Evolutionary conservation across 2,329 filamentous ascomycete genomes (phyloP), one percentile per base, ranked within the genome.

Genomic region (Hypoxylon sp.): DNA sequence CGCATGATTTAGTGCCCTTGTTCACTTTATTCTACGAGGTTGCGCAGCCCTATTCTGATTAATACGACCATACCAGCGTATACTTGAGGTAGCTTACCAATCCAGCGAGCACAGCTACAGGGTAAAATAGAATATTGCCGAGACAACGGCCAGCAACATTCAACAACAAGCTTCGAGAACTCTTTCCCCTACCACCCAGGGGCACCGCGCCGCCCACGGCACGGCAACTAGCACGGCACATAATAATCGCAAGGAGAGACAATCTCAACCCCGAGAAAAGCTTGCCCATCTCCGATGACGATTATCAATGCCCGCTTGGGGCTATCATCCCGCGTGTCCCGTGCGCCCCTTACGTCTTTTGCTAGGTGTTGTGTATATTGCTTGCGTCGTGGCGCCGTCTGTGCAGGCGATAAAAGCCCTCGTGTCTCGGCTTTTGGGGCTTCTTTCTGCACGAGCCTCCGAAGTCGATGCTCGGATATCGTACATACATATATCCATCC

Each of bases 281-380:
- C 51, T 42, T 54, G 24, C 55, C 27, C n/a, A 31, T 24, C 6
- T 51, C 63, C 57, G 57, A 65, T 29, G 11, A 57, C 48, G 53
- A 54, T 58, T 32, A 59, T 62, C 53, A 67, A 58, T 50, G 6
- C 37, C 56, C 42, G 24, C 54, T 54, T 42, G 48, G 47, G 64
- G 57, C 57, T 56, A 47, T 48, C 5, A 19, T 31, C 47, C 48
- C 57, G 39, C 39, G 17, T 11, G 39, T 44, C 39, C 39, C 24
- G 47, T 21, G 32, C 31, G 42, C 42, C 21, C 37, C 21, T 37
- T 17, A 17, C 35, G 44, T 21, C 7, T 32, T 7, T 27, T 27
- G 5, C 24, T 27, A 27, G 24, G 24, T 27, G 24, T 27, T 27
- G 24, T 32, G 7, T 32, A 32, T 11, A 10, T 15, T 15, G 10